Percentiles rank a stretch among this genome's conserved stretches.
phyloP scores from a whole-genome alignment of 495 filamentous ascomycete genomes.

The Talaromyces thailandensis region DNA sequence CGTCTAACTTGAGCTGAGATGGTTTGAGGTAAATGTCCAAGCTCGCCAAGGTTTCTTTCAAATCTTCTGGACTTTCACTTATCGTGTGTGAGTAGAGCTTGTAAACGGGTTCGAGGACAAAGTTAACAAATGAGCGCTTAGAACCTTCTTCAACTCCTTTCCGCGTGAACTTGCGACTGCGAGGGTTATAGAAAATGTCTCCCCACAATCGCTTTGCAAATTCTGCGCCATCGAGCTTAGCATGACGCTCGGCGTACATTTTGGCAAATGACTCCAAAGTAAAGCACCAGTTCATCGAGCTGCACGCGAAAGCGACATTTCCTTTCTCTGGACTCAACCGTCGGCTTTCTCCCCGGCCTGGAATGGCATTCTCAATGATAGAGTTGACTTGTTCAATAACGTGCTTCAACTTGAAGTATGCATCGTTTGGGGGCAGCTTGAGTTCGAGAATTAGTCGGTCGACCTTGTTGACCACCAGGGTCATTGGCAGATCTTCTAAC shows the following conservation, averaged over 20 bases:
- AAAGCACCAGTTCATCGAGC: constrained; percentile 92
- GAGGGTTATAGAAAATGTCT: constrained; percentile 92
- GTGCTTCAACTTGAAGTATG: constrained; percentile 98
- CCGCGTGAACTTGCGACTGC: constrained; percentile 79
- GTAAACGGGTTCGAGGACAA: constrained; percentile 93
- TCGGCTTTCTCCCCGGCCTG: constrained; percentile 69
- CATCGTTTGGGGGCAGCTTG: constrained; percentile 88
- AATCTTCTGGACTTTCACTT: constrained; percentile 78
- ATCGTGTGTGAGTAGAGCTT: constrained; percentile 96
- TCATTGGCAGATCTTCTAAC: constrained; percentile 80
- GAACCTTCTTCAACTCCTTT: constrained; percentile 74
- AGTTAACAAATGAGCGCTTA: constrained; percentile 86
- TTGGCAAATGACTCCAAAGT: constrained; percentile 87
- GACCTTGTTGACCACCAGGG: constrained; percentile 92
- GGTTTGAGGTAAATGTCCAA: constrained; percentile 84
- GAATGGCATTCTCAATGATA: constrained; percentile 78
- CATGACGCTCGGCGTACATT: constrained; percentile 89
- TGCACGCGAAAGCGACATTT: constrained; percentile 91
- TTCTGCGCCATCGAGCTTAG: constrained; percentile 66
- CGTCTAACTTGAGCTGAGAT: constrained; percentile 81
- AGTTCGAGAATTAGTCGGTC: constrained; percentile 91
- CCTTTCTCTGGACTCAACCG: constrained; percentile 93
- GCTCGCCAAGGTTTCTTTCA: constrained; percentile 69
- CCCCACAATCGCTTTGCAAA: constrained; percentile 85
- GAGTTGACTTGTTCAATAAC: constrained; percentile 97